Base-by-base conservation (phyloP, 2,329 filamentous ascomycete species). In the Sarocladiaceae sp. region DNA sequence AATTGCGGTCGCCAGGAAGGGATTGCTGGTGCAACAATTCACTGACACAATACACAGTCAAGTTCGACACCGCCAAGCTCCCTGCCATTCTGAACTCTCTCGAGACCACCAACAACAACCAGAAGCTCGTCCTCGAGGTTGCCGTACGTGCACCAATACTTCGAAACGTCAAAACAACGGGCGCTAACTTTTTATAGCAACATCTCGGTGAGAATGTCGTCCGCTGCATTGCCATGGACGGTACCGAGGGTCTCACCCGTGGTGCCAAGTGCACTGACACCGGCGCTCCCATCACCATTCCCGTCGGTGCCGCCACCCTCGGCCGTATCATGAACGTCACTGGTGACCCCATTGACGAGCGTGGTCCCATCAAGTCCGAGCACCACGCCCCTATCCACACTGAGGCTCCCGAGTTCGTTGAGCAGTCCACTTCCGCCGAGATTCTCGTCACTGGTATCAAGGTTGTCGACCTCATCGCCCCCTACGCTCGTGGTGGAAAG, bases 261-360 rank as follows among this genome's bases (percentile, higher is more conserved):
- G 94, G 94, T 72, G 78, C 85, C 70, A 82, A 83, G 74, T 90
- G 86, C 64, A 76, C 74, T 66, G 94, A 99, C 77, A 97, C 93
- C 71, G 94, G 94, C 72, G 79, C 84, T 64, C 94, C 94, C 71
- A 99, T 99, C 82, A 91, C 83, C 77, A 92, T 99, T 67, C 93
- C 93, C 71, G 93, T 97, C 76, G 94, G 94, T 68, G 83, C 84
- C 71, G 89, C 80, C 72, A 96, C 91, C 63, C 89, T 99, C 65
- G 94, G 94, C 70, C 94, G 94, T 82, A 99, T 99, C 84, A 92
- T 99, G 81, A 99, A 99, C 86, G 94, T 99, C 79, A 99, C 94
- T 81, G 94, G 94, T 85, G 93, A 99, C 78, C 94, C 94, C 71
- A 97, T 99, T 78, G 94, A 99, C 74, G 94, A 97, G 84, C 91